phyloP scores from a whole-genome alignment of 176 grass and related monocot genomes.

The Tillandsia fasciculata region DNA sequence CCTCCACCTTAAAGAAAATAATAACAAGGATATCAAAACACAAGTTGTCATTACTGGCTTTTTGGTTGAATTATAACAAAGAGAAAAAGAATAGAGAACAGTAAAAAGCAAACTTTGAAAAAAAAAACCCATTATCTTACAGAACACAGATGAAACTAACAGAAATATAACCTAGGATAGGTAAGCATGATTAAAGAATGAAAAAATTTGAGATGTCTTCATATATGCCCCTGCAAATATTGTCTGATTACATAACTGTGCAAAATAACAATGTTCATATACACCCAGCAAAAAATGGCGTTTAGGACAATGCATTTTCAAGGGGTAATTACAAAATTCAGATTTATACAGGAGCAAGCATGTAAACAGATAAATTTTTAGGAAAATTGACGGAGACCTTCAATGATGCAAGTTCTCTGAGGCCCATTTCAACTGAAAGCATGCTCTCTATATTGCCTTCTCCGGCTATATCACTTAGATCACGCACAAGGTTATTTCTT shows the following conservation, averaged over 20 bases:
- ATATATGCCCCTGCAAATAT: no score
- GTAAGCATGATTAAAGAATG: no score
- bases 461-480: slow-evolving; percentile 82
- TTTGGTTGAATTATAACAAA: neutral
- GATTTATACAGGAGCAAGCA: neutral
- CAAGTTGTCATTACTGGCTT: slow-evolving; percentile 13
- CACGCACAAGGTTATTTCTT: slow-evolving; percentile 69
- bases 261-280: no score
- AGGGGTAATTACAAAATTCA: neutral
- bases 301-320: no score
- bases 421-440: slow-evolving; percentile 98
- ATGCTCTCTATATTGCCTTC: slow-evolving; percentile 98
- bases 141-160: no score
- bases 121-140: no score
- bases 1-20: slow-evolving; percentile 67
- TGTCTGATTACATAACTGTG: no score
- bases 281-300: no score
- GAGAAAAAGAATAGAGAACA: neutral
- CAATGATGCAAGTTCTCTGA: slow-evolving; percentile 85
- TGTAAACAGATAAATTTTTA: neutral
- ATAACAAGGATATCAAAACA: slow-evolving; percentile 10
- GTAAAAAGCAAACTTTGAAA: no score
- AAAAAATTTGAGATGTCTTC: no score
- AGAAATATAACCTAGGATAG: no score
- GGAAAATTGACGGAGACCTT: slow-evolving; percentile 38